These are phyloP conservation scores for Cladochytrium replicatum DNA, from an alignment of 192 early-diverging fungal genomes.

Conservation along the genomic window DNA sequence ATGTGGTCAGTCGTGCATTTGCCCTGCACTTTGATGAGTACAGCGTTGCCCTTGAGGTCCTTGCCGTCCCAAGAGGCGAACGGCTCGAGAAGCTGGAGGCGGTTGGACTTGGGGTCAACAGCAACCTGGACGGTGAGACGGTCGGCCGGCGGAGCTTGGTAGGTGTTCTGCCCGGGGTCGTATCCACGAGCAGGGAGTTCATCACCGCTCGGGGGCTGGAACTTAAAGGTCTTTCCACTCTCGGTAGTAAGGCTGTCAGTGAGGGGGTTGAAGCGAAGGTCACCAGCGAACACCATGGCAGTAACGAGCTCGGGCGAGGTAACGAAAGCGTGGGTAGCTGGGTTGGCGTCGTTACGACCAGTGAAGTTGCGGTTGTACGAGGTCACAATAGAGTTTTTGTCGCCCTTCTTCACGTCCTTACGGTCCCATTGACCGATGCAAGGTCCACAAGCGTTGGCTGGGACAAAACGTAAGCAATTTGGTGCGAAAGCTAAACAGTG, in stretches of 20 bases:
- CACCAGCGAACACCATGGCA: slow-evolving; percentile 90
- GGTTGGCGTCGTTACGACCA: slow-evolving; percentile 97
- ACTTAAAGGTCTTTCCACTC: slow-evolving; percentile 93
- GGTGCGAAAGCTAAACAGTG: background rate
- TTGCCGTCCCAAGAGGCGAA: slow-evolving; percentile 76
- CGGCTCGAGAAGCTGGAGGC: slow-evolving; percentile 83
- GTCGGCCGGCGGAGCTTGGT: slow-evolving; percentile 86
- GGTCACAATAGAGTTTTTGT: slow-evolving; percentile 97
- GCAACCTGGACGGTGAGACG: slow-evolving; percentile 60
- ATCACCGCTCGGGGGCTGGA: slow-evolving; percentile 67
- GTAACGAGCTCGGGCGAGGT: slow-evolving; percentile 92
- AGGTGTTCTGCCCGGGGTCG: slow-evolving; percentile 88
- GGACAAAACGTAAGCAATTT: slow-evolving; percentile 7
- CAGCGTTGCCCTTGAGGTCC: slow-evolving; percentile 64
- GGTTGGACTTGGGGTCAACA: slow-evolving; percentile 76
- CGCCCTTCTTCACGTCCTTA: slow-evolving; percentile 90
- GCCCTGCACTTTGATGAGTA: slow-evolving; percentile 92
- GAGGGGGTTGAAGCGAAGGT: slow-evolving; percentile 88
- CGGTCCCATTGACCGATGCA: slow-evolving; percentile 99
- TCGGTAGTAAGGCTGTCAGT: slow-evolving; percentile 78
- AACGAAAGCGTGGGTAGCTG: slow-evolving; percentile 92
- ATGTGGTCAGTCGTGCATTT: slow-evolving; percentile 99
- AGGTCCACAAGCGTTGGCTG: slow-evolving; percentile 94
- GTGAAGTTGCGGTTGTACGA: slow-evolving; percentile 99
- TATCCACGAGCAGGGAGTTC: slow-evolving; percentile 90